These are phyloP conservation scores for Fraxinus dipetala DNA, from an alignment of 305 asterid genomes.

Conservation along the genomic window DNA sequence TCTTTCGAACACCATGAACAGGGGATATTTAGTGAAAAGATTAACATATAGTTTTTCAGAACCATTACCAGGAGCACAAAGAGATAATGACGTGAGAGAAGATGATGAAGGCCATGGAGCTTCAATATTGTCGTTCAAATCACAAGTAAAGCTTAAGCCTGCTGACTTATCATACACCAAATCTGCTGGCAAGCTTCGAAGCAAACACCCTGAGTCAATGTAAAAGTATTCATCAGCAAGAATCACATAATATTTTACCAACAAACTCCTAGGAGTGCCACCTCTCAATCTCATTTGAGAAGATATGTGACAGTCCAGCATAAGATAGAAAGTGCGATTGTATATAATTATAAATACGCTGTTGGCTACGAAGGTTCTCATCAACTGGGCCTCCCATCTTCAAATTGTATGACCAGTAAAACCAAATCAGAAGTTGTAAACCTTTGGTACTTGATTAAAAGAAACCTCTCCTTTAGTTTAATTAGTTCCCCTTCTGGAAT, in stretches of 20 bases:
- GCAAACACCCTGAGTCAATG: constrained; percentile 70
- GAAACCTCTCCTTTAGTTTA: not conserved
- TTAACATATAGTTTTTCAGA: not conserved
- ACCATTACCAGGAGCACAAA: constrained; percentile 92
- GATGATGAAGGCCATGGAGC: constrained; percentile 98
- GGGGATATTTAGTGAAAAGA: not conserved
- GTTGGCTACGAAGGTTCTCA: not conserved
- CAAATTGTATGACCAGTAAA: not conserved
- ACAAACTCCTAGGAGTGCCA: not conserved
- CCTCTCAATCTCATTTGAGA: not conserved
- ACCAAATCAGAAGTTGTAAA: not conserved
- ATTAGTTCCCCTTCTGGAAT: not conserved
- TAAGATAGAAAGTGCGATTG: not conserved
- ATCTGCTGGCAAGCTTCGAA: constrained; percentile 80
- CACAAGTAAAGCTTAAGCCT: constrained; percentile 88
- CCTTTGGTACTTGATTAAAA: not conserved
- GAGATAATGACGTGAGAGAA: constrained; percentile 72
- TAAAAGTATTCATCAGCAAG: constrained; percentile 8
- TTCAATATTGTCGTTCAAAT: constrained; percentile 80
- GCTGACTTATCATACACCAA: constrained; percentile 75
- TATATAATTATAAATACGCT: not conserved
- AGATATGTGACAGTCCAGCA: not conserved
- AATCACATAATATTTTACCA: not conserved
- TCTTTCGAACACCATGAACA: not conserved
- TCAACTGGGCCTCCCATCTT: not conserved